Evolutionary conservation across 75 land plant genomes (phyloP), one percentile per base, ranked within the genome.

Genomic region (Chamaecyparis obtusa): DNA sequence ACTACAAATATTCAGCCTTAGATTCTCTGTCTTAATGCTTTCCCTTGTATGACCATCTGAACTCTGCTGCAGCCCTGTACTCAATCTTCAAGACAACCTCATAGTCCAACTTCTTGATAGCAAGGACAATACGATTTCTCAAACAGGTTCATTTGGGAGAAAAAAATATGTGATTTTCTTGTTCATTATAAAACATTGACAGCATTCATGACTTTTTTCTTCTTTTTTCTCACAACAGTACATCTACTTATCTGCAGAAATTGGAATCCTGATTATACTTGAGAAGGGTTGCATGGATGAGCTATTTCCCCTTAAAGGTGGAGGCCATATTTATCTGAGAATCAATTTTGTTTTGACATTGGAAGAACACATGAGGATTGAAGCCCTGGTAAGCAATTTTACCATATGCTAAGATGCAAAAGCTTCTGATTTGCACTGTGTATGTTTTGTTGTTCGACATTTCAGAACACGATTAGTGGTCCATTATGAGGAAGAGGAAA

Each of bases 231-330:
- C 10, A 48, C 0, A 48, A 8, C 10, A 9, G 49, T 48, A 48
- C 10, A 48, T 3, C 24, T 13, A 27, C 82, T 67, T 5, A 54
- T 27, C 82, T 32, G 41, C 86, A 54, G 86, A 37, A 15, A 83
- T 83, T 83, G 46, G 46, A 83, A 89, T 88, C 43, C 89, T 82
- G 10, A 39, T 87, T 14, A 87, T 94, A 51, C 87, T 95, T 35
- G 91, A 95, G 84, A 94, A 88, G 83, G 97, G 97, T 9, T 55
- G 57, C 37, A 92, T 90, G 91, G 95, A 95, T 85, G 91, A 94
- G 37, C 54, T 90, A 33, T 88, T 94, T 57, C 83, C 87, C 14
- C 88, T 95, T 43, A 89, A 94, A 43, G 93, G 91, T 85, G 95
- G 94, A 37, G 97, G 94, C 6, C 87, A 85, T 9, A 87, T 96